These are phyloP conservation scores for Oemleria cerasiformis DNA, from an alignment of 306 rosid species.

Conservation along the genomic window DNA sequence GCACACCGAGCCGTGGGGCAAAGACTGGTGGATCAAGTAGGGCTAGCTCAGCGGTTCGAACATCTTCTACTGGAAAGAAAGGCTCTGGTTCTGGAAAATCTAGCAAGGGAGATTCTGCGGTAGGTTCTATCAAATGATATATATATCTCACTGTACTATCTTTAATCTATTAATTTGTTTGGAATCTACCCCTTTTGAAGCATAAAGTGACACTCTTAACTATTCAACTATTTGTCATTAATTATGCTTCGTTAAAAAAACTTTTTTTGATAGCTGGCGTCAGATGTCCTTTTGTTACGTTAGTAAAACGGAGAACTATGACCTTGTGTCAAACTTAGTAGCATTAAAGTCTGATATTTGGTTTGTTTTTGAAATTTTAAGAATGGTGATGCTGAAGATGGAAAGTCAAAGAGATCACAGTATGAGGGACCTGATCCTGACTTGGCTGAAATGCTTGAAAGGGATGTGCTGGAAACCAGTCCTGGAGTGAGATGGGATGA, in stretches of 20 bases:
- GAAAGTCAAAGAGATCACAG: conserved; percentile 67
- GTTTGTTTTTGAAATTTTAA: conserved; percentile 23
- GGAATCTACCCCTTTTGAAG: background rate
- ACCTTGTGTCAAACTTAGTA: background rate
- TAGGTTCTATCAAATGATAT: conserved; percentile 32
- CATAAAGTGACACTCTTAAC: background rate
- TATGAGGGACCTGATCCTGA: conserved; percentile 99
- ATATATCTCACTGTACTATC: background rate
- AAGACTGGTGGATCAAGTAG: conserved; percentile 54
- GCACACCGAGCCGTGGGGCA: conserved; percentile 60
- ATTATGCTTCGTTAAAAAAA: background rate
- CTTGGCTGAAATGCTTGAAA: conserved; percentile 97
- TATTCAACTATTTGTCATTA: background rate
- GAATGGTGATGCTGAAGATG: conserved; percentile 84
- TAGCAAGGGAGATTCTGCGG: conserved; percentile 61
- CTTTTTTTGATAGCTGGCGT: background rate
- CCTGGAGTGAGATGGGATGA: conserved; percentile 99
- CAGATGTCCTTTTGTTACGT: background rate
- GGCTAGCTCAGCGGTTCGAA: conserved; percentile 54
- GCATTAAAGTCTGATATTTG: conserved; percentile 8
- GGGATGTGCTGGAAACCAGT: conserved; percentile 90
- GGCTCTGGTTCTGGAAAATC: conserved; percentile 56
- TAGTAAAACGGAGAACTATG: background rate
- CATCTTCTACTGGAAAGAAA: conserved; percentile 63
- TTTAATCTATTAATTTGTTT: background rate